These are phyloP conservation scores for Przewalskia tangutica DNA, from an alignment of 257 asterid genomes.

Conservation along the genomic window DNA sequence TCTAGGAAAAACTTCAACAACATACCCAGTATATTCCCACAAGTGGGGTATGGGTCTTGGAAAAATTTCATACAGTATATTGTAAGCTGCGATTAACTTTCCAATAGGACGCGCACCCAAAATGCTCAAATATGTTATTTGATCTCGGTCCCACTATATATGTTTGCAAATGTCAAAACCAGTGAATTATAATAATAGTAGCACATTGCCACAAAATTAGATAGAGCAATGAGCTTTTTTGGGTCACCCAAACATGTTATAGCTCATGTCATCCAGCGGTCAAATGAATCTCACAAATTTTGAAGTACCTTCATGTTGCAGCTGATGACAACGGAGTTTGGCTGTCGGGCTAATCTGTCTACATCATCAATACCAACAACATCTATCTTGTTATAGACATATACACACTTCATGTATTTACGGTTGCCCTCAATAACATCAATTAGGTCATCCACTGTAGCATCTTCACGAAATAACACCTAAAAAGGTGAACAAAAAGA, in stretches of 20 bases:
- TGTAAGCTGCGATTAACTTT: neutral
- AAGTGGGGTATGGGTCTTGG: too few species aligned
- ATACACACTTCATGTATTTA: constrained; percentile 91
- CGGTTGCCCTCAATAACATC: constrained; percentile 98
- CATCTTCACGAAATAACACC: constrained; percentile 97
- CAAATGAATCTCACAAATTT: neutral
- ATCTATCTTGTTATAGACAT: constrained; percentile 96
- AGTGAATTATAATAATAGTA: neutral
- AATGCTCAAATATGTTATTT: neutral
- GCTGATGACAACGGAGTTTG: constrained; percentile 88
- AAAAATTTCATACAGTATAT: neutral
- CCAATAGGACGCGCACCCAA: neutral
- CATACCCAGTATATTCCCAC: too few species aligned
- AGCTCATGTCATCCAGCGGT: neutral
- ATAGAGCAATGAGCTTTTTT: neutral
- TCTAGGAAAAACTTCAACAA: neutral
- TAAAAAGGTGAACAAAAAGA: constrained; percentile 13
- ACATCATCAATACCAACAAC: constrained; percentile 96
- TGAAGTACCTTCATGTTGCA: constrained; percentile 67
- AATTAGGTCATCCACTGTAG: constrained; percentile 93
- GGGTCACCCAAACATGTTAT: neutral
- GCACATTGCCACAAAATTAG: neutral
- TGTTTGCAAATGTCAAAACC: neutral
- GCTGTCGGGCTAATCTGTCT: constrained; percentile 90
- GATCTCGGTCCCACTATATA: neutral